Conservation (phyloP, 2,329 filamentous ascomycete genomes). For the Davidsoniella australis region DNA sequence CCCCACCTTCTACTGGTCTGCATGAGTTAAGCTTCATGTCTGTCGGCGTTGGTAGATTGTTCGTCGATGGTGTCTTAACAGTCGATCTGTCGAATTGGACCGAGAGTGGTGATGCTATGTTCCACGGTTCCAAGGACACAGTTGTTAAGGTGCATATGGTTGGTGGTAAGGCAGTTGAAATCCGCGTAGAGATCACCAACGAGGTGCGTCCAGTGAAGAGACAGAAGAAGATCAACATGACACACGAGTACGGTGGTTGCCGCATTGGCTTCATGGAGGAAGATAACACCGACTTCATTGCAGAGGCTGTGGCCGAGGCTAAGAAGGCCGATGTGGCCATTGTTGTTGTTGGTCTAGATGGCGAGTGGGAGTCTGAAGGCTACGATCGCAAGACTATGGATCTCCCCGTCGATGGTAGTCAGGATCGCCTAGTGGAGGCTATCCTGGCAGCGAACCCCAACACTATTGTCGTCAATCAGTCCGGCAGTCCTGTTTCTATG, state of each 20-base stretch:
- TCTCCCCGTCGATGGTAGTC: slow-evolving; percentile 40
- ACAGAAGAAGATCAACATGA: slow-evolving; percentile 37
- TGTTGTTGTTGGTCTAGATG: slow-evolving; percentile 51
- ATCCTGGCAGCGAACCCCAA: slow-evolving; percentile 44
- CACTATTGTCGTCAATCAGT: slow-evolving; percentile 53
- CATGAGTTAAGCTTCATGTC: slow-evolving; percentile 53
- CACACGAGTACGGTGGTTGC: slow-evolving; percentile 53
- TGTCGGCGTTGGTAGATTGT: slow-evolving; percentile 46
- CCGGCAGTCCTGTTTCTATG: slow-evolving; percentile 52
- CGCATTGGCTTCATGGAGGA: slow-evolving; percentile 55
- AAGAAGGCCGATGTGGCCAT: slow-evolving; percentile 48
- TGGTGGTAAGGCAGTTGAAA: slow-evolving; percentile 40
- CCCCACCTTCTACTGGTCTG: slow-evolving; percentile 38
- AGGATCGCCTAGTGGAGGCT: slow-evolving; percentile 46
- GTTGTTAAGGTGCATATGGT: slow-evolving; percentile 43
- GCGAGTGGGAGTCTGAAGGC: slow-evolving; percentile 61
- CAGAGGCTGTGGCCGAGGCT: slow-evolving; percentile 46
- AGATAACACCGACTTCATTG: slow-evolving; percentile 42
- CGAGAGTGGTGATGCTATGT: slow-evolving; percentile 54
- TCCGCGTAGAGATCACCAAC: slow-evolving; percentile 49
- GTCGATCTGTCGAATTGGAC: slow-evolving; percentile 55
- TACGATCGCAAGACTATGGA: slow-evolving; percentile 59
- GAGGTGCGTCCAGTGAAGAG: slow-evolving; percentile 45
- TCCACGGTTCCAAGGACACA: slow-evolving; percentile 48
- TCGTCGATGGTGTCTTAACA: slow-evolving; percentile 39